phyloP scores from a whole-genome alignment of 331 rosid genomes.

The Phaseolus coccineus region DNA sequence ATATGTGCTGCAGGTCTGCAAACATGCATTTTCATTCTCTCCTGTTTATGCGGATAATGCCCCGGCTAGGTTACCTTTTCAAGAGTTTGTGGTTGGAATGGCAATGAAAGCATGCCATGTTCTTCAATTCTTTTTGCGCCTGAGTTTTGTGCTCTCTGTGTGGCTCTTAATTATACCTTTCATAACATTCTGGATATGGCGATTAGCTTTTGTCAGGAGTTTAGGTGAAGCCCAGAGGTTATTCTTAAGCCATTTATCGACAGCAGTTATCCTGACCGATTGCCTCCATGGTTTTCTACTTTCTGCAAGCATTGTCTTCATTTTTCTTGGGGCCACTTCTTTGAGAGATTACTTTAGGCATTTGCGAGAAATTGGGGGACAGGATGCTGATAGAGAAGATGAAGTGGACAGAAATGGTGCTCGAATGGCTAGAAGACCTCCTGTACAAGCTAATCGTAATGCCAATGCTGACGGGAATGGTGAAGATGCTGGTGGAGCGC shows the following conservation, averaged over 20 bases:
- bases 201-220: conserved; percentile 98
- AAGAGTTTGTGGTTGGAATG: conserved; percentile 97
- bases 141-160: conserved; percentile 94
- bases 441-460: conserved; percentile 88
- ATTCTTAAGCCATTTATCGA: conserved; percentile 88
- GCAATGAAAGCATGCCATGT: conserved; percentile 98
- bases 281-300: conserved; percentile 98
- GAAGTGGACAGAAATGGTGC: conserved; percentile 96
- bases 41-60: conserved; percentile 99
- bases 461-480: conserved; percentile 77
- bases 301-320: conserved; percentile 97
- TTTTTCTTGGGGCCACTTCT: conserved; percentile 97
- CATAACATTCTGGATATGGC: conserved; percentile 99
- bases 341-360: conserved; percentile 98
- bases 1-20: conserved; percentile 82
- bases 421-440: conserved; percentile 89
- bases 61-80: conserved; percentile 97
- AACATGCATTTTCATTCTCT: conserved; percentile 96
- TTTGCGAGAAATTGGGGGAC: conserved; percentile 96
- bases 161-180: conserved; percentile 98
- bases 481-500: conserved; percentile 94
- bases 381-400: conserved; percentile 92
- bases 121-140: conserved; percentile 91
- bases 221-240: conserved; percentile 96
- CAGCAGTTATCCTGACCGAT: conserved; percentile 90